Conservation (phyloP, 2,329 filamentous ascomycete species). For the Stenocarpella maydis region DNA sequence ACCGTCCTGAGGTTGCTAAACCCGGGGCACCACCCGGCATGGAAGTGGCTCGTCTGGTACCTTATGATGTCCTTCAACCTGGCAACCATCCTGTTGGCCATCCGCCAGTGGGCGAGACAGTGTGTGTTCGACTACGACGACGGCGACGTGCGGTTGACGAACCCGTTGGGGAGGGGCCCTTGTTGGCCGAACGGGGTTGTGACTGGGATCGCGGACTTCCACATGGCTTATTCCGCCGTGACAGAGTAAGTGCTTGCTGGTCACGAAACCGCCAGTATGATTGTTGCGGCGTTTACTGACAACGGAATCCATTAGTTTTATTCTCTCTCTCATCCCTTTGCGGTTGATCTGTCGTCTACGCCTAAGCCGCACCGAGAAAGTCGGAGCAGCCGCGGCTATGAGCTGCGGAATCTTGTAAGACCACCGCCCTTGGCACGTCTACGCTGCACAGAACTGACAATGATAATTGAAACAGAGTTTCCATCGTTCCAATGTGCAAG, state of each 20-base stretch:
- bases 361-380: conserved; percentile 9
- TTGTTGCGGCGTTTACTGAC: neutral
- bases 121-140: conserved; percentile 4
- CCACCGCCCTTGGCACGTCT: neutral
- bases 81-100: neutral
- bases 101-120: conserved; percentile 17
- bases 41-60: conserved; percentile 13
- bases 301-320: neutral
- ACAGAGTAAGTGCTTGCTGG: conserved; percentile 5
- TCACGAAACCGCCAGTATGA: neutral
- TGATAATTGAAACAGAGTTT: neutral
- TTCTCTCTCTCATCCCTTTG: neutral
- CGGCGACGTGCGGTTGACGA: conserved; percentile 17
- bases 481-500: conserved; percentile 18
- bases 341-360: conserved; percentile 2
- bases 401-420: conserved; percentile 16
- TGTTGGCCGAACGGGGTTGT: conserved; percentile 21
- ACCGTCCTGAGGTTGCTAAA: neutral
- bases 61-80: conserved; percentile 8
- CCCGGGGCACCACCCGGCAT: neutral
- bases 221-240: conserved; percentile 7
- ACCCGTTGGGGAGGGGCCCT: neutral
- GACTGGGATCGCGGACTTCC: neutral
- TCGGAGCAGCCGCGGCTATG: neutral
- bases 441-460: neutral